Percentiles rank a stretch among this genome's conserved stretches.
Conservation (phyloP, 2,329 filamentous ascomycete genomes). For the Aspergillus brasiliensis region DNA sequence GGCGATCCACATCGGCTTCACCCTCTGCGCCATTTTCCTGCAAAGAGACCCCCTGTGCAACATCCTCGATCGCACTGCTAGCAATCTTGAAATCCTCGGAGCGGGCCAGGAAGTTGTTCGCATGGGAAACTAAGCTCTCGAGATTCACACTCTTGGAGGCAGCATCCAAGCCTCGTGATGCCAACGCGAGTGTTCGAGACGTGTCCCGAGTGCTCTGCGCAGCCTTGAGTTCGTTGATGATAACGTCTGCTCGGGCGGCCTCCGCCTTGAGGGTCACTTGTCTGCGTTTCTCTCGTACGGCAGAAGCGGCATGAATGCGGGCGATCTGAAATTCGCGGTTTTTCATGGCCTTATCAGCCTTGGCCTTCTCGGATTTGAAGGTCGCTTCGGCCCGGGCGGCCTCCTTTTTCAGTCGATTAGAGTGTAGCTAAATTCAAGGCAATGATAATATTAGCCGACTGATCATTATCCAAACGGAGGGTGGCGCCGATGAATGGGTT, state of each 20-base stretch:
- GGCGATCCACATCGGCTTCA: slow-evolving; percentile 43
- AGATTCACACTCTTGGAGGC: slow-evolving; percentile 50
- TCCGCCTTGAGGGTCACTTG: slow-evolving; percentile 49
- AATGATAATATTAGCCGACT: not conserved
- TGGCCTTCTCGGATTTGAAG: slow-evolving; percentile 50
- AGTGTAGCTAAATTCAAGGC: slow-evolving; percentile 42
- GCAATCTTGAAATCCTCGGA: slow-evolving; percentile 49
- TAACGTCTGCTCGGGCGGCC: slow-evolving; percentile 51
- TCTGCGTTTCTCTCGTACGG: slow-evolving; percentile 50
- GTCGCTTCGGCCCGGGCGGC: slow-evolving; percentile 49
- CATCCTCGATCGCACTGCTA: slow-evolving; percentile 44
- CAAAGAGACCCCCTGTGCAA: slow-evolving; percentile 45
- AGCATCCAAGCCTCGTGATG: slow-evolving; percentile 48
- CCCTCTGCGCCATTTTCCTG: slow-evolving; percentile 49
- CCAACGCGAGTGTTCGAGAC: slow-evolving; percentile 47
- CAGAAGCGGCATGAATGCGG: slow-evolving; percentile 50
- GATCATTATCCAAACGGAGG: not conserved
- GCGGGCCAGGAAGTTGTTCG: slow-evolving; percentile 46
- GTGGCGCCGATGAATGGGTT: not conserved
- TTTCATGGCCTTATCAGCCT: slow-evolving; percentile 52
- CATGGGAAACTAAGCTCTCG: slow-evolving; percentile 45
- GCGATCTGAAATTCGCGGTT: slow-evolving; percentile 53
- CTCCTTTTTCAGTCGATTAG: slow-evolving; percentile 52
- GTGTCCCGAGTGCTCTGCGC: slow-evolving; percentile 52
- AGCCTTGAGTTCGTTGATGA: slow-evolving; percentile 53